phyloP scores from a whole-genome alignment of 2,329 filamentous ascomycete genomes.

The Leptographium lundbergii region DNA sequence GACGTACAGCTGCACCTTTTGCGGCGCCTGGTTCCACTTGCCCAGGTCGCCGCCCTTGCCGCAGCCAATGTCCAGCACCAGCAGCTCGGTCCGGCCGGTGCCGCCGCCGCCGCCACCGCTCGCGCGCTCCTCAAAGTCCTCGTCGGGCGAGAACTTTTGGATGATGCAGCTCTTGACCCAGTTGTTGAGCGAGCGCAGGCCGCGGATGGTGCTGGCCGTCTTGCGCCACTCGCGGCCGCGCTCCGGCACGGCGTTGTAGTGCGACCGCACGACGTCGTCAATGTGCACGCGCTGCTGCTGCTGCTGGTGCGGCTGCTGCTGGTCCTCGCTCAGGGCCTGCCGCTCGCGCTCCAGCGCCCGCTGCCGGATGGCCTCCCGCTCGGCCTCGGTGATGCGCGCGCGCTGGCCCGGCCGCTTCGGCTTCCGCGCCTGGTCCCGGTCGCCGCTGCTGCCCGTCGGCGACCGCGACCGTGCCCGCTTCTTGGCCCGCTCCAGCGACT shows the following conservation, averaged over 20 bases:
- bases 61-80: constrained; percentile 88
- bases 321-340: constrained; percentile 23
- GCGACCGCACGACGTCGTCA: constrained; percentile 77
- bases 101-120: constrained; percentile 38
- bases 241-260: constrained; percentile 94
- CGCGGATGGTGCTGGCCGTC: constrained; percentile 90
- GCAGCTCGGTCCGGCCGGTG: constrained; percentile 42
- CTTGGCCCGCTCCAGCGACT: constrained; percentile 44
- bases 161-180: constrained; percentile 98
- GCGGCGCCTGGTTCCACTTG: constrained; percentile 94
- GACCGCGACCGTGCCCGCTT: constrained; percentile 44
- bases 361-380: constrained; percentile 55
- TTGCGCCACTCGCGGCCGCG: constrained; percentile 88
- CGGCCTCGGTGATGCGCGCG: constrained; percentile 52
- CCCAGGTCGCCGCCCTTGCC: constrained; percentile 91
- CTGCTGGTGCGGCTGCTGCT: constrained; percentile 17
- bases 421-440: constrained; percentile 34
- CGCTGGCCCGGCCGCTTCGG: constrained; percentile 56
- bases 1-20: constrained; percentile 83
- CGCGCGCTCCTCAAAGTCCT: constrained; percentile 54
- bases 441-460: constrained; percentile 7
- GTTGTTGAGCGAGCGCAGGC: constrained; percentile 89
- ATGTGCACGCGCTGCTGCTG: constrained; percentile 43
- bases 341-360: constrained; percentile 44
- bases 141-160: constrained; percentile 82